Evolutionary conservation across 257 asterid genomes (phyloP).

Genomic region (Ajuga chamaepitys): DNA sequence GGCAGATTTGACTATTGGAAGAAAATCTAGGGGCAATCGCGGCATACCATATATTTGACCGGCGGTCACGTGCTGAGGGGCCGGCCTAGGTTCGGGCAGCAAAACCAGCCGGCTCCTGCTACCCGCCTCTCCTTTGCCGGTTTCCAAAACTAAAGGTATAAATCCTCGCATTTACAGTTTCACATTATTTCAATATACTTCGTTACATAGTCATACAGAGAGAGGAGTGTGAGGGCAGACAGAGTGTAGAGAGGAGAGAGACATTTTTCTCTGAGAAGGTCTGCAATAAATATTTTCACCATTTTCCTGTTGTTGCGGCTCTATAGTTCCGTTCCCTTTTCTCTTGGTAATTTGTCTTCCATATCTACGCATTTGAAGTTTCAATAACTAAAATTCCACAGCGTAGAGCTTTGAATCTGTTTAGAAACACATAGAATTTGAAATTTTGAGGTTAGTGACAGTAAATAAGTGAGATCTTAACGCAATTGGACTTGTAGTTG

Average conservation of each 20-base stretch:
- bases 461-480: slow-evolving; percentile 29
- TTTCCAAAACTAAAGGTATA: slow-evolving; percentile 17
- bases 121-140: slow-evolving; percentile 34
- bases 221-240: background rate
- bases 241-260: background rate
- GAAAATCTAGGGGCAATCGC: slow-evolving; percentile 17
- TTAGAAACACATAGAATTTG: slow-evolving; percentile 6
- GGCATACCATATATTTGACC: slow-evolving; percentile 18
- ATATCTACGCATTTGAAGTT: background rate
- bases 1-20: slow-evolving; percentile 11
- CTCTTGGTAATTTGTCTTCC: slow-evolving; percentile 23
- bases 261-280: slow-evolving; percentile 6
- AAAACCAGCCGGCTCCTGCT: slow-evolving; percentile 35
- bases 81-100: slow-evolving; percentile 49
- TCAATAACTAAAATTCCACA: background rate
- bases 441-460: slow-evolving; percentile 5
- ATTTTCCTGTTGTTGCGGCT: slow-evolving; percentile 18
- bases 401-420: slow-evolving; percentile 16
- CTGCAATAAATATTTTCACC: slow-evolving; percentile 17
- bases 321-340: slow-evolving; percentile 10
- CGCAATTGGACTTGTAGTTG: slow-evolving; percentile 2
- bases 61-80: slow-evolving; percentile 26
- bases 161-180: slow-evolving; percentile 1
- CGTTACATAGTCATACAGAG: background rate
- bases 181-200: no score